Conservation (phyloP, 495 filamentous ascomycete species). For the Talaromyces trachyspermus region DNA sequence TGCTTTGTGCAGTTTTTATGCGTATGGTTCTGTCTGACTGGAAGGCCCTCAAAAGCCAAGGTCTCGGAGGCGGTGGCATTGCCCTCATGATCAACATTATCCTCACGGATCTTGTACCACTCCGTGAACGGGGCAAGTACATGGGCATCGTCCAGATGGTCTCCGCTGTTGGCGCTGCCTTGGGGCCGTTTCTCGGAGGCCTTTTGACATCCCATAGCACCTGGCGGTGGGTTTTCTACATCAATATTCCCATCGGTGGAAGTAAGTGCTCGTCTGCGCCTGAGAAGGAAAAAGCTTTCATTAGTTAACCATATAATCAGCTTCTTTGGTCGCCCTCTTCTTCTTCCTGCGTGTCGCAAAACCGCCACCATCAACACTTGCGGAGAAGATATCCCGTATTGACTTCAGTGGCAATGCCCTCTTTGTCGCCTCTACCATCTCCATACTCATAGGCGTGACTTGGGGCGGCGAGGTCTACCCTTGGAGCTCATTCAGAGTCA, state of each 20-base stretch:
- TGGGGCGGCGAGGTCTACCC: not conserved
- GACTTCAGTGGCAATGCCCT: constrained; percentile 3
- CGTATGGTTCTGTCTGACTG: no score
- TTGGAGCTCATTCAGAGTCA: not conserved
- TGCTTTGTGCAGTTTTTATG: no score
- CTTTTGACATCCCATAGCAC: constrained; percentile 15
- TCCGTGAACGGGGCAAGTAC: constrained; percentile 29
- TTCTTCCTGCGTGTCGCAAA: not conserved
- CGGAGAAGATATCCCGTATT: not conserved
- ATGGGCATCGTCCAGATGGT: constrained; percentile 19
- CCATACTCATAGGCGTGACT: constrained; percentile 1
- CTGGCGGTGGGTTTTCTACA: constrained; percentile 32
- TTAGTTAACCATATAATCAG: no score
- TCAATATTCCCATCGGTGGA: constrained; percentile 33
- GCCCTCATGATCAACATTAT: constrained; percentile 19
- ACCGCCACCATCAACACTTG: not conserved
- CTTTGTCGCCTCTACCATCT: not conserved
- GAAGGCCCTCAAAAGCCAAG: no score
- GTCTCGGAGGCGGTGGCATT: constrained; percentile 29
- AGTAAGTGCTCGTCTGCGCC: no score
- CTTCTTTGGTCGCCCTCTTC: not conserved
- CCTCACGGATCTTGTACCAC: constrained; percentile 30
- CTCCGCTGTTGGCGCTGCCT: constrained; percentile 29
- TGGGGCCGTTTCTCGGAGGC: constrained; percentile 24
- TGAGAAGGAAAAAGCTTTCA: no score